A percentile compares a stretch with the other conserved stretches of the same genome.
Evolutionary conservation across 352 stramenopile genomes (phyloP).

Genomic region (Phytopythium sindhum): DNA sequence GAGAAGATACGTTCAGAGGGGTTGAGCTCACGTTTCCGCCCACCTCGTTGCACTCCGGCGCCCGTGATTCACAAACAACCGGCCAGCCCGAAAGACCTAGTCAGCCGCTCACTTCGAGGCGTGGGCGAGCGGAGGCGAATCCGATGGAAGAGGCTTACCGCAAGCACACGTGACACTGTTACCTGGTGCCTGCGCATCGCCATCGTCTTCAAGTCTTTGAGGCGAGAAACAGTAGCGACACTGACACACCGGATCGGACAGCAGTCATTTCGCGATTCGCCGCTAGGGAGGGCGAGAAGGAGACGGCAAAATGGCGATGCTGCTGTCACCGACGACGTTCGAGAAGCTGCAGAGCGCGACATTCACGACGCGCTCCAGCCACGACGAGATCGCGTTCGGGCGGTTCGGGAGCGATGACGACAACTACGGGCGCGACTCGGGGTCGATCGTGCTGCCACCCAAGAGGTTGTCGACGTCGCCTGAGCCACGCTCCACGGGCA

Average conservation of each 20-base stretch:
- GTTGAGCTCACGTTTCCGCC: not conserved
- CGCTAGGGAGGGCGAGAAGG: not conserved
- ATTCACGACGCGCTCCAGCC: conserved; percentile 27
- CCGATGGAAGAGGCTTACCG: not conserved
- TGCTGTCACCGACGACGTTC: conserved; percentile 21
- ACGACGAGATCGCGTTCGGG: conserved; percentile 11
- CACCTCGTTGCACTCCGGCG: not conserved
- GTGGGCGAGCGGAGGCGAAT: not conserved
- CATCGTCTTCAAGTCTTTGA: not conserved
- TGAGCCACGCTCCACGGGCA: not conserved
- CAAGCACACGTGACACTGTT: not conserved
- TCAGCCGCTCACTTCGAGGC: not conserved
- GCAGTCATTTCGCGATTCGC: not conserved
- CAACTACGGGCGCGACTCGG: not conserved
- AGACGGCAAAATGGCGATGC: conserved; percentile 2
- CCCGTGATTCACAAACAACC: not conserved
- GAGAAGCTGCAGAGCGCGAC: conserved; percentile 24
- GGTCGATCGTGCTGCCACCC: not conserved
- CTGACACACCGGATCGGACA: too few relatives aligned
- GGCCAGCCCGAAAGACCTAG: not conserved
- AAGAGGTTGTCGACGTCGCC: not conserved
- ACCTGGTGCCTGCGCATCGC: not conserved
- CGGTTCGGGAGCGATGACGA: not conserved
- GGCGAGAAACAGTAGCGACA: not conserved
- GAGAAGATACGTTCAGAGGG: not conserved